These are phyloP conservation scores for Bipolaris oryzae DNA, from an alignment of 2,329 filamentous ascomycete species.

Conservation along the genomic window DNA sequence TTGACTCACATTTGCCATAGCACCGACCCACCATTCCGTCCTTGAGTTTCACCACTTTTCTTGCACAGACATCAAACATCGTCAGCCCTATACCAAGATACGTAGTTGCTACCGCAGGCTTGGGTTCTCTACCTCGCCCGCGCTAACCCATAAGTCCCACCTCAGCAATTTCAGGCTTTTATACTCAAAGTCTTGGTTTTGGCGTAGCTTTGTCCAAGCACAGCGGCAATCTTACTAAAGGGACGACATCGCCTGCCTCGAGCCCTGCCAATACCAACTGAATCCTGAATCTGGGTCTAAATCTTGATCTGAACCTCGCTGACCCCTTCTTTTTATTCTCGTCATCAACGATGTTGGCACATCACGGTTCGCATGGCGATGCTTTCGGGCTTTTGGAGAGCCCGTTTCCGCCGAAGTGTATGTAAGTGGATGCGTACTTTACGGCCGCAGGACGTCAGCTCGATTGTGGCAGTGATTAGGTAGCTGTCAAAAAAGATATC, in stretches of 20 bases:
- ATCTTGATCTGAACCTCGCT: constrained; percentile 11
- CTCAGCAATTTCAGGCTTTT: constrained; percentile 24
- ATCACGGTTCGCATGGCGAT: constrained; percentile 15
- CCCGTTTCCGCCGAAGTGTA: constrained; percentile 15
- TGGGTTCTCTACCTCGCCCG: constrained; percentile 25
- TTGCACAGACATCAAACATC: constrained; percentile 14
- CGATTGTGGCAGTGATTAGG: constrained; percentile 24
- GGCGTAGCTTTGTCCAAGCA: constrained; percentile 10
- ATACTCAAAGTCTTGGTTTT: constrained; percentile 13
- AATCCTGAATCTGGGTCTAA: constrained; percentile 15
- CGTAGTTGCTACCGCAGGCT: constrained; percentile 16
- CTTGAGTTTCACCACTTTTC: background rate
- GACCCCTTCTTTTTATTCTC: constrained; percentile 14
- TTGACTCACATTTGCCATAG: constrained; percentile 15
- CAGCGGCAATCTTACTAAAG: constrained; percentile 13
- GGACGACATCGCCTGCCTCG: constrained; percentile 7
- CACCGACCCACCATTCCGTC: background rate
- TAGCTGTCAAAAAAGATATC: constrained; percentile 5
- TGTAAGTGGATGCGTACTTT: constrained; percentile 19
- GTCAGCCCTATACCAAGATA: constrained; percentile 33
- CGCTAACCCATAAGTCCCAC: constrained; percentile 17
- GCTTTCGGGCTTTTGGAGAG: constrained; percentile 20
- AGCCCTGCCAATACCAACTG: constrained; percentile 10
- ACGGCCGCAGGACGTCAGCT: constrained; percentile 13
- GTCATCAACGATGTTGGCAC: constrained; percentile 23